Conservation (phyloP, 257 asterid species). For the Penstemon barbatus region DNA sequence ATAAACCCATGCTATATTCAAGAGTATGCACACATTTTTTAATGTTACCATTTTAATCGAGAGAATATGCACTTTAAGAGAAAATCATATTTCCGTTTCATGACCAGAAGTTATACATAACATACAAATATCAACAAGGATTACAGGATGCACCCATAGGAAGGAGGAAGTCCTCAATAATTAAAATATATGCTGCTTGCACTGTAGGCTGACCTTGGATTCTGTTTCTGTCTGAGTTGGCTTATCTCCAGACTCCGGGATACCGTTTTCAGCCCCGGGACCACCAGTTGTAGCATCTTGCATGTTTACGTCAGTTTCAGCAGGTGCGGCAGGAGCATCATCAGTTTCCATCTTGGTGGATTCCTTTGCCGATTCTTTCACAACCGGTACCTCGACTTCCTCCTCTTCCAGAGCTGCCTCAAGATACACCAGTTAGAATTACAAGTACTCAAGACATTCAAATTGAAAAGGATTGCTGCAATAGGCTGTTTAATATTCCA, state of each 20-base stretch:
- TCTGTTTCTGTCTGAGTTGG: constrained; percentile 81
- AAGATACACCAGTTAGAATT: background rate
- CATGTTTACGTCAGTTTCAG: constrained; percentile 63
- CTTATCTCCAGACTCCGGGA: constrained; percentile 61
- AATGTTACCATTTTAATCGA: background rate
- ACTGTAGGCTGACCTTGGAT: constrained; percentile 54
- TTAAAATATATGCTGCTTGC: background rate
- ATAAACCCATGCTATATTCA: constrained; percentile 12
- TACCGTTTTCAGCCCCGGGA: constrained; percentile 69
- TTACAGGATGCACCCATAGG: no score
- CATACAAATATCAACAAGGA: background rate
- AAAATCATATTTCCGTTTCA: background rate
- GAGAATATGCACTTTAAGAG: no score
- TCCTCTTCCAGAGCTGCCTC: constrained; percentile 88
- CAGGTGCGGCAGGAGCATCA: constrained; percentile 41
- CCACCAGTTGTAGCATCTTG: constrained; percentile 61
- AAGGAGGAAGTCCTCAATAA: background rate
- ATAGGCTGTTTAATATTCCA: no score
- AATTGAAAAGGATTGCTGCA: background rate
- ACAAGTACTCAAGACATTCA: background rate
- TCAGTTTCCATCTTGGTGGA: constrained; percentile 78
- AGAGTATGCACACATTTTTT: background rate
- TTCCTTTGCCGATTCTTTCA: constrained; percentile 57
- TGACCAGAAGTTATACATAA: background rate
- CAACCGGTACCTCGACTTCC: constrained; percentile 67